These are phyloP conservation scores for Cordyceps tenuipes DNA, from an alignment of 2,329 filamentous ascomycete genomes.

Conservation along the genomic window DNA sequence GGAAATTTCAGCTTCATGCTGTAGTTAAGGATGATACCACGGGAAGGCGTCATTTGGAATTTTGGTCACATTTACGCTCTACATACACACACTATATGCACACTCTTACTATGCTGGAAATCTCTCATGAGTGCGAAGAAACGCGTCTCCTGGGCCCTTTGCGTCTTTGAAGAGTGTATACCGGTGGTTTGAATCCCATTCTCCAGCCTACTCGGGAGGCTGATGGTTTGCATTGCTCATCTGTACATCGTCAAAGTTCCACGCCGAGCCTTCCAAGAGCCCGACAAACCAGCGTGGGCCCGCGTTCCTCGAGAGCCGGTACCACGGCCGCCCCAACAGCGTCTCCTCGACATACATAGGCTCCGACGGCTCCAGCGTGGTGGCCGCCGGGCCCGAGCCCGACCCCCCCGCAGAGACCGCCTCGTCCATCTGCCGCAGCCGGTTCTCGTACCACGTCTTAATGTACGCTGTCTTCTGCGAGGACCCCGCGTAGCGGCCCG, in stretches of 20 bases:
- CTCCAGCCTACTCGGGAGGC: neutral
- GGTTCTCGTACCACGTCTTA: slow-evolving; percentile 25
- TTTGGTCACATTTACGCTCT: neutral
- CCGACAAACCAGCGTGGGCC: slow-evolving; percentile 18
- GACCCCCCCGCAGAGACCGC: neutral
- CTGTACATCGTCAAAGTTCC: slow-evolving; percentile 16
- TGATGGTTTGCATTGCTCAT: neutral
- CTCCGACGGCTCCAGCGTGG: neutral
- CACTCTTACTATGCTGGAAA: neutral
- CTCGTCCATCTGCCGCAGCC: slow-evolving; percentile 15
- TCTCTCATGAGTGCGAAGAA: too few species aligned
- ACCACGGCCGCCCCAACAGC: neutral
- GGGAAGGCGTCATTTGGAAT: neutral
- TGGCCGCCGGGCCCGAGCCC: neutral
- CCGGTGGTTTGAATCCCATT: neutral
- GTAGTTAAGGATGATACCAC: neutral
- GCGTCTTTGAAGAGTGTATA: neutral
- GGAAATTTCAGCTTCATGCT: neutral
- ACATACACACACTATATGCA: neutral
- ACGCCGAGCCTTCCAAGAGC: slow-evolving; percentile 18
- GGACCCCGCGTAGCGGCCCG: slow-evolving; percentile 15
- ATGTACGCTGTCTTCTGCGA: slow-evolving; percentile 21
- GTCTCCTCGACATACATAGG: slow-evolving; percentile 2
- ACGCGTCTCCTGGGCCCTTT: neutral
- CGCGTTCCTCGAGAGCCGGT: neutral